These are phyloP conservation scores for Lepidopterella palustris DNA, from an alignment of 495 filamentous ascomycete species.

Conservation along the genomic window DNA sequence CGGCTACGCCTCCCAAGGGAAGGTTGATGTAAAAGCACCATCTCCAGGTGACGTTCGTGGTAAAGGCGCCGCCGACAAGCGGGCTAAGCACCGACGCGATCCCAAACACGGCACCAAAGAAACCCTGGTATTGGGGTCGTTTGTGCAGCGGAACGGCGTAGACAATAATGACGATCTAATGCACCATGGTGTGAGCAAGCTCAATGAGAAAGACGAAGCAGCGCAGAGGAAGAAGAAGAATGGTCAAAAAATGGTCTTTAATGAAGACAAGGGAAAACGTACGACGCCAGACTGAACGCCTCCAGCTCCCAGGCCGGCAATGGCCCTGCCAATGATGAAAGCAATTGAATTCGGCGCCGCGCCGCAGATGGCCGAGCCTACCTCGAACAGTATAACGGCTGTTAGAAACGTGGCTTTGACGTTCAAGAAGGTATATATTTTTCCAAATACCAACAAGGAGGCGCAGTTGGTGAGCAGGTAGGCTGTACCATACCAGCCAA, in stretches of 20 bases:
- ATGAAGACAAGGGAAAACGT: background rate
- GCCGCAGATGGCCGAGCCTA: too few relatives aligned
- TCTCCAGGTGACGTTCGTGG: constrained; percentile 53
- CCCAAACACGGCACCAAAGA: constrained; percentile 73
- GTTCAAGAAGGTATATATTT: constrained; percentile 69
- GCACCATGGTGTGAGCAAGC: background rate
- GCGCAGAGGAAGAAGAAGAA: background rate
- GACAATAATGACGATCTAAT: constrained; percentile 56
- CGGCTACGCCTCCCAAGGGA: constrained; percentile 52
- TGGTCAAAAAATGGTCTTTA: background rate
- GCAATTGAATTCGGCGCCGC: constrained; percentile 61
- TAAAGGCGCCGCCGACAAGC: constrained; percentile 32
- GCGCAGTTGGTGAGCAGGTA: constrained; percentile 34
- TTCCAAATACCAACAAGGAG: constrained; percentile 66
- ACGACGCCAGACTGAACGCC: constrained; percentile 78
- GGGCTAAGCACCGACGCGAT: constrained; percentile 50
- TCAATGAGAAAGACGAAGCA: background rate
- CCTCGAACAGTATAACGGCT: constrained; percentile 61
- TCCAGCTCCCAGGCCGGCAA: constrained; percentile 72
- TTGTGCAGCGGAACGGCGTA: constrained; percentile 64
- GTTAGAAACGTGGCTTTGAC: constrained; percentile 60
- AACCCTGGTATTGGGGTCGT: constrained; percentile 63
- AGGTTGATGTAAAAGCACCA: constrained; percentile 78
- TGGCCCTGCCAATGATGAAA: constrained; percentile 74
- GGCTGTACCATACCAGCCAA: constrained; percentile 12